Percentiles rank a stretch among this genome's conserved stretches.
Evolutionary conservation across 2,329 filamentous ascomycete species (phyloP).

Genomic region (Aspergillus ibericus): DNA sequence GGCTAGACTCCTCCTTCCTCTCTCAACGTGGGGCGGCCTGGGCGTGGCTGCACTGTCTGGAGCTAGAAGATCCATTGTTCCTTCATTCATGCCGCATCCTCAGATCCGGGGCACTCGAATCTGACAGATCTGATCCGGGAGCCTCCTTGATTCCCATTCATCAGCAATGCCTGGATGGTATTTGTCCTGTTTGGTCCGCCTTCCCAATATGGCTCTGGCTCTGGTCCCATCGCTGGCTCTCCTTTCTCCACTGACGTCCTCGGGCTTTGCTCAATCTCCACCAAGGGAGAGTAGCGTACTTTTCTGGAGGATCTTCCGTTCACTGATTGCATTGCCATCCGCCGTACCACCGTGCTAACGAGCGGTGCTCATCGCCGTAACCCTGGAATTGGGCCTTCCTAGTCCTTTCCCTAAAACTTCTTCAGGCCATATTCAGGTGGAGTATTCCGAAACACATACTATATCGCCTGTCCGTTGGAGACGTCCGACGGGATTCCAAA

Average conservation of each 20-base stretch:
- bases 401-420: conserved; percentile 1
- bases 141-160: neutral
- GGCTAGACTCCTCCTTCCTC: neutral
- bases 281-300: neutral
- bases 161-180: neutral
- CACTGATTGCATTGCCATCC: conserved; percentile 2
- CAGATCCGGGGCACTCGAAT: conserved; percentile 7
- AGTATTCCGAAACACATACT: conserved; percentile 9
- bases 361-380: neutral
- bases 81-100: conserved; percentile 2
- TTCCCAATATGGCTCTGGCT: neutral
- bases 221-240: neutral
- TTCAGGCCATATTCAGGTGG: conserved; percentile 11
- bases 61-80: neutral
- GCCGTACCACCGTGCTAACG: neutral
- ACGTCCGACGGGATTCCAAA: conserved; percentile 22
- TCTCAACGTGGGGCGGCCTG: conserved; percentile 1
- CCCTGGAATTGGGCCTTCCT: neutral
- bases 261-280: neutral
- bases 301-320: neutral
- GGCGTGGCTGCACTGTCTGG: neutral
- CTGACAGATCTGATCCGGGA: conserved; percentile 5
- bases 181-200: neutral
- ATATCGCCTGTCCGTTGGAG: conserved; percentile 14
- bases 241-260: neutral